Conservation (phyloP, 176 grass and related monocot genomes). For the Cocos nucifera region DNA sequence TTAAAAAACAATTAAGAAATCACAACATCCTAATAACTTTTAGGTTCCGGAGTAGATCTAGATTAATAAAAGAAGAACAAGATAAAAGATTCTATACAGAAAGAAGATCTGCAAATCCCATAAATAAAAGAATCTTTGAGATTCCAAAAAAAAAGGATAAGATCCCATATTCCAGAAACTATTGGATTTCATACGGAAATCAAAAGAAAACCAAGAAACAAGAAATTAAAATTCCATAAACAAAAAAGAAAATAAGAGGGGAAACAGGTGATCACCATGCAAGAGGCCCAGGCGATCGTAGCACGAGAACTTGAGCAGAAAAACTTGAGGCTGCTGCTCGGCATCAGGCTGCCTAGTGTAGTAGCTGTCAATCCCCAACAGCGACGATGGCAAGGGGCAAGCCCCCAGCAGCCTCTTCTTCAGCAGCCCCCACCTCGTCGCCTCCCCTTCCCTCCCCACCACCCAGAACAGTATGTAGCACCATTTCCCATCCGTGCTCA, state of each 20-base stretch:
- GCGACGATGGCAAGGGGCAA: not conserved
- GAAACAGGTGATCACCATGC: slow-evolving; percentile 34
- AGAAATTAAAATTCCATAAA: not conserved
- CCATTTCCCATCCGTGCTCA: slow-evolving; percentile 83
- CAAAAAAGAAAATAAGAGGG: not conserved
- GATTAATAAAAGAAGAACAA: too few species aligned
- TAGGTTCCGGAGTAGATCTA: too few species aligned
- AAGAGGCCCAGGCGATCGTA: slow-evolving; percentile 71
- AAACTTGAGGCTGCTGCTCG: slow-evolving; percentile 27
- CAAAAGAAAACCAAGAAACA: not conserved
- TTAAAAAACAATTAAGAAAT: too few species aligned
- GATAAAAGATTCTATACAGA: too few species aligned
- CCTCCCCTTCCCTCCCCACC: slow-evolving; percentile 15
- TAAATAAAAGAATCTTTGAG: too few species aligned
- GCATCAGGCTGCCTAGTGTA: slow-evolving; percentile 19
- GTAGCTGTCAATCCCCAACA: not conserved
- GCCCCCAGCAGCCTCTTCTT: slow-evolving; percentile 27
- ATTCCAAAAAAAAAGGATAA: too few species aligned
- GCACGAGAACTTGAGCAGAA: slow-evolving; percentile 79
- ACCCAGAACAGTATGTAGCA: slow-evolving; percentile 84
- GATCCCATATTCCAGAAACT: too few species aligned
- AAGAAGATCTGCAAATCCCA: too few species aligned
- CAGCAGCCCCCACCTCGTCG: slow-evolving; percentile 44
- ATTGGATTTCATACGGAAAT: too few species aligned
- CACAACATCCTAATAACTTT: too few species aligned